Evolutionary conservation across 225 moss, liverwort and hornwort species (phyloP).

Genomic region (Bryum argenteum): DNA sequence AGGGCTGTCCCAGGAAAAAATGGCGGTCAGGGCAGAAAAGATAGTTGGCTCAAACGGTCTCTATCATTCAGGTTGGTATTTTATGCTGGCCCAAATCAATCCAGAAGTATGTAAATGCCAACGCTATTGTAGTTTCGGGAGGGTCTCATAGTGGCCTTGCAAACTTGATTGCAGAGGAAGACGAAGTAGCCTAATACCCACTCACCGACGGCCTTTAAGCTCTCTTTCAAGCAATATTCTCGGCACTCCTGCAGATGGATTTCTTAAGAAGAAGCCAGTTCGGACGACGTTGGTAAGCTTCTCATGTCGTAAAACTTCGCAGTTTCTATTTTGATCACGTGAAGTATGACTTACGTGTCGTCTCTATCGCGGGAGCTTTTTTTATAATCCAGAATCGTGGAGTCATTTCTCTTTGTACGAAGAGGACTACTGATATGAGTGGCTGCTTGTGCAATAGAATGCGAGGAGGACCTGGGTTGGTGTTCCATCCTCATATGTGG

Average conservation of each 20-base stretch:
- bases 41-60: slow-evolving; percentile 80
- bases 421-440: slow-evolving; percentile 14
- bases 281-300: slow-evolving; percentile 31
- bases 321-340: slow-evolving; percentile 6
- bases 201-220: slow-evolving; percentile 56
- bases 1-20: slow-evolving; percentile 34
- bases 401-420: not conserved
- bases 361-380: not conserved
- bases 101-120: slow-evolving; percentile 10
- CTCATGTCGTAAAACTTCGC: slow-evolving; percentile 13
- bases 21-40: slow-evolving; percentile 42
- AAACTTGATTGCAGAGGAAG: slow-evolving; percentile 69
- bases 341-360: not conserved
- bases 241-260: slow-evolving; percentile 29
- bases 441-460: slow-evolving; percentile 44
- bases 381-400: not conserved
- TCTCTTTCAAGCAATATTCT: slow-evolving; percentile 51
- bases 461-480: slow-evolving; percentile 63
- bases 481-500: slow-evolving; percentile 73
- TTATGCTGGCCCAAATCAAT: not conserved
- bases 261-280: slow-evolving; percentile 34
- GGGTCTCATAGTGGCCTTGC: slow-evolving; percentile 22
- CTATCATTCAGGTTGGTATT: slow-evolving; percentile 76
- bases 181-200: slow-evolving; percentile 79
- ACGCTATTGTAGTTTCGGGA: not conserved